These are phyloP conservation scores for Westerdykella aurantiaca DNA, from an alignment of 2,329 filamentous ascomycete genomes.

Conservation along the genomic window DNA sequence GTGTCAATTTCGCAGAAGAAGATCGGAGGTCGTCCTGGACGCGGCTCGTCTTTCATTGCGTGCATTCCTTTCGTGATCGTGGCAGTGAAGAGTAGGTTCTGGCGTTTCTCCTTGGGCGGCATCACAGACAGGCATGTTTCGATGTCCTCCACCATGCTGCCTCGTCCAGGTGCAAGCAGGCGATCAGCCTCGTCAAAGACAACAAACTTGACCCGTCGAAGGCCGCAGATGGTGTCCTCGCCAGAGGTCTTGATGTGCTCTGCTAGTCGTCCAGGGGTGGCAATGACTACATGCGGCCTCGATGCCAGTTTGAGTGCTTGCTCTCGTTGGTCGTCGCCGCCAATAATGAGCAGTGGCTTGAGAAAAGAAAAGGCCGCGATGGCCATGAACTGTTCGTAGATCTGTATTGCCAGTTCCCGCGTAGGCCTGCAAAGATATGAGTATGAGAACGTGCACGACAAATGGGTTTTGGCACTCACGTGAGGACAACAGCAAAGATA, in stretches of 20 bases:
- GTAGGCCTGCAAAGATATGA: constrained; percentile 16
- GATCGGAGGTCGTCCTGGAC: constrained; percentile 65
- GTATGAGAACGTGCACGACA: background rate
- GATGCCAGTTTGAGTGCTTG: constrained; percentile 80
- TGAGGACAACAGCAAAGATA: constrained; percentile 84
- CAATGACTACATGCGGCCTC: constrained; percentile 86
- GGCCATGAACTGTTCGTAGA: constrained; percentile 92
- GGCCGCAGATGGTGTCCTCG: constrained; percentile 77
- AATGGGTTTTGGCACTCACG: constrained; percentile 47
- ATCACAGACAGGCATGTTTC: constrained; percentile 80
- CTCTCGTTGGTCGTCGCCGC: constrained; percentile 83
- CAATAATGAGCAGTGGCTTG: constrained; percentile 84
- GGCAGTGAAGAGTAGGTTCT: constrained; percentile 92
- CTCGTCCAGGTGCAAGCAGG: constrained; percentile 66
- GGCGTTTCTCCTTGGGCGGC: constrained; percentile 70
- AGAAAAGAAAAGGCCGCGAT: constrained; percentile 83
- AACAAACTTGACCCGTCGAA: constrained; percentile 74
- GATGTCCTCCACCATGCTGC: constrained; percentile 91
- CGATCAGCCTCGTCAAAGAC: constrained; percentile 96
- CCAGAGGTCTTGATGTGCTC: constrained; percentile 91
- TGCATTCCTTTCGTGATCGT: constrained; percentile 91
- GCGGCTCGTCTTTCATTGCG: constrained; percentile 72
- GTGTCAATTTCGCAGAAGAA: constrained; percentile 88
- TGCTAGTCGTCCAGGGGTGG: constrained; percentile 81
- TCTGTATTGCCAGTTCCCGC: constrained; percentile 87